A percentile compares a stretch with the other conserved stretches of the same genome.
These are phyloP conservation scores for Sequoiadendron giganteum DNA, from an alignment of 75 land plant genomes.

Conservation along the genomic window DNA sequence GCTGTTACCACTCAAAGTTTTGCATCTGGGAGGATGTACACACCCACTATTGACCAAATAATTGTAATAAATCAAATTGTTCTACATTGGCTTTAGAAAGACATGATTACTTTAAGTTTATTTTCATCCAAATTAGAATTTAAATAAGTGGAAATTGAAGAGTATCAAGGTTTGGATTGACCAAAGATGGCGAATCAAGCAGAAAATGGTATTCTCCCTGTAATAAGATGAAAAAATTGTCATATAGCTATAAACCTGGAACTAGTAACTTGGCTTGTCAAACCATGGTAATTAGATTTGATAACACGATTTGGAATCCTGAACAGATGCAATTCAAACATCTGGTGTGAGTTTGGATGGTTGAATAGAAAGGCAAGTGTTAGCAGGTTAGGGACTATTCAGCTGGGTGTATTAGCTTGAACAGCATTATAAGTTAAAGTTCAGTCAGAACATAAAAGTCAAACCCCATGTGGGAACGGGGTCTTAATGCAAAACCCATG, in stretches of 20 bases:
- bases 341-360: neutral
- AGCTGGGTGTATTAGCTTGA: neutral
- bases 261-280: neutral
- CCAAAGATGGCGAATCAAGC: neutral
- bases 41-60: neutral
- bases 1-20: neutral
- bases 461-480: neutral
- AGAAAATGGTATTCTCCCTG: neutral
- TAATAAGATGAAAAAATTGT: neutral
- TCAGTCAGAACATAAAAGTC: neutral
- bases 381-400: neutral
- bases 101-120: no score
- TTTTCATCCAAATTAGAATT: neutral
- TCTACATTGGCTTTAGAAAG: neutral
- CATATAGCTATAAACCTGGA: no score
- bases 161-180: neutral
- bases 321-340: neutral
- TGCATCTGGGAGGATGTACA: neutral
- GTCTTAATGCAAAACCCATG: neutral
- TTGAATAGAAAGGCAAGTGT: neutral
- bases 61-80: neutral
- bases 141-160: neutral
- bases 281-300: neutral
- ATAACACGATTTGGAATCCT: neutral
- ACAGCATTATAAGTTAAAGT: neutral